Base-by-base conservation (phyloP, 306 rosid genomes). In the Acacia crassicarpa region DNA sequence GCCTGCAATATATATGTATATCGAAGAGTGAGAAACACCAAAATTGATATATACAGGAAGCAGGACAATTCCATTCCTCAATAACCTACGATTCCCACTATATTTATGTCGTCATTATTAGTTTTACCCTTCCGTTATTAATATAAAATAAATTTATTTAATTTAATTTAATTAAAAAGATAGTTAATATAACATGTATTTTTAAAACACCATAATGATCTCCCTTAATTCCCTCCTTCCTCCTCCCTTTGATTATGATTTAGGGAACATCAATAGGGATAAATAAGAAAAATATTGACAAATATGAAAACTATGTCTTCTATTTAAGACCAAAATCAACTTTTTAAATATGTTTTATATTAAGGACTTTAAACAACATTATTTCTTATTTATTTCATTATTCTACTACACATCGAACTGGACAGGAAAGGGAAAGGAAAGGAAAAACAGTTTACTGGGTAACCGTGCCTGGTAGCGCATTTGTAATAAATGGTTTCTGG, bases 401-500 rank as follows among this genome's bases (percentile, higher is more conserved):
- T 23, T 61, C 67, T 23, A 4, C 67, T 23, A 11, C 67, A 61
- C 12, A 25, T 25, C 2, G 25, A 59, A 59, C 66, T 9, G 32
- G 30, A 56, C 27, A n/a, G 15, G 12, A 19, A 61, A n/a, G 20
- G 32, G 11, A 4, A 65, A 43, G 46, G 20, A 12, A 56, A 68
- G 67, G 35, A 25, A 68, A 72, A 80, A 22, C 20, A 23, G 20
- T 70, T 12, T 9, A n/a, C 6, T 23, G 67, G 48, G 35, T 41
- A 51, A 58, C 10, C 81, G 59, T 89, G 72, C 99, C 99, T 92
- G 51, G 92, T 78, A 62, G 99, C 65, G 87, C 99, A 92, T 88
- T 95, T 95, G 68, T 84, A 95, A 76, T 95, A 95, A 58, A 95
- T 95, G 35, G 98, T 95, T 35, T 95, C 99, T 0, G 99, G 97